Conservation (phyloP, 116 monocot species). For the Iris pallida region DNA sequence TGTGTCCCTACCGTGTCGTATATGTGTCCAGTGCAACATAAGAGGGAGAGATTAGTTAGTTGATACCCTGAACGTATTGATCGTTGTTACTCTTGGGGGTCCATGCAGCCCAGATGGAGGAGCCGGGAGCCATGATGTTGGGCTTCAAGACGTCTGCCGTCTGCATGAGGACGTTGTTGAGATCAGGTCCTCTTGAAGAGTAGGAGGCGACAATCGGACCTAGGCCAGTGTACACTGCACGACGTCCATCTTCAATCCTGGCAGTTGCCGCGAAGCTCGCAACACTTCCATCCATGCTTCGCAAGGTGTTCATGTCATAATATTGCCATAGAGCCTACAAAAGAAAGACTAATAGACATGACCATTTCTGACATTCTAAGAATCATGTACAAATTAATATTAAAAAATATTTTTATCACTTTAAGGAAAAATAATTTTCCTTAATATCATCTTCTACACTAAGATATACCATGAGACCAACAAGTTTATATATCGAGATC, state of each 20-base stretch:
- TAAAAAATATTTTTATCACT: too few species aligned
- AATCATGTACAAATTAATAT: too few species aligned
- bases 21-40: not conserved
- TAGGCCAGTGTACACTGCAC: constrained; percentile 37
- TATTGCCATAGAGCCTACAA: constrained; percentile 52
- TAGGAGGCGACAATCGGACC: constrained; percentile 50
- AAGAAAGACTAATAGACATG: not conserved
- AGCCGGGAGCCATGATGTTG: constrained; percentile 61
- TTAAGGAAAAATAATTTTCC: too few species aligned
- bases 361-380: too few species aligned
- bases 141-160: constrained; percentile 70
- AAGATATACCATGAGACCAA: too few species aligned
- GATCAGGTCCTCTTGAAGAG: constrained; percentile 68
- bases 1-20: too few species aligned
- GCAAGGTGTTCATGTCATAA: constrained; percentile 41
- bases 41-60: not conserved
- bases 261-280: constrained; percentile 37
- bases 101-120: constrained; percentile 71
- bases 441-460: too few species aligned
- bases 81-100: constrained; percentile 40
- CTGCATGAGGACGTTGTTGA: constrained; percentile 50
- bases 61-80: constrained; percentile 28
- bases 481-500: too few species aligned
- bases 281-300: constrained; percentile 29
- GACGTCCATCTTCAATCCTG: constrained; percentile 49